Base-by-base conservation (phyloP, 73 alveolate genomes). In the Blepharisma japonicum region DNA sequence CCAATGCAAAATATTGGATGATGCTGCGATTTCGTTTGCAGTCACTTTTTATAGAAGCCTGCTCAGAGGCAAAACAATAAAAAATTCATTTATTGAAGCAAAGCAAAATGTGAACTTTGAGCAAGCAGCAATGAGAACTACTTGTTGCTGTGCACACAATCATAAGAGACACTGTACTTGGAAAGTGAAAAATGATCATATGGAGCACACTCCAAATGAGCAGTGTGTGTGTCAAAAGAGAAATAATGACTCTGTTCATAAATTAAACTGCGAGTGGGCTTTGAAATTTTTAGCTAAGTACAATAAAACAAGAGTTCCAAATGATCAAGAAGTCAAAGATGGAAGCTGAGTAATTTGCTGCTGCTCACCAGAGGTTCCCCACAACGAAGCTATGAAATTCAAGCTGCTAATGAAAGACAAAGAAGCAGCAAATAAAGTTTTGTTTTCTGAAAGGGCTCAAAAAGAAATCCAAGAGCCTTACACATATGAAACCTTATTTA, bases 141-240 rank as follows among this genome's bases (percentile, higher is more conserved):
- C 89, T n/a, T 88, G 95, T 74, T 88, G 95, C 70, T 88, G 95
- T 49, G 89, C 91, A 7, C 95, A 88, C 71, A 72, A 72, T 18
- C 95, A 88, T 53, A 77, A 71, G 66, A 47, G 51, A 8, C 9
- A 68, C 27, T 88, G 95, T 32, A n/a, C 27, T 50, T 84, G 90
- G 89, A 23, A 11, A 77, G 23, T 11, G 18, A 50, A 38, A 56
- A 25, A 74, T 9, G 80, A n/a, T 25, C 61, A 77, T 7, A 6
- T 23, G 18, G 80, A 39, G 39, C 78, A 56, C 21, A 46, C 55
- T 45, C 51, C 61, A 2, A 32, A n/a, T 42, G n/a, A 9, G 9
- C 8, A 68, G n/a, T 68, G 66, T 11, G 54, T 20, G 53, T 55
- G 53, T 38, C 81, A 68, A 7, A 23, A 46, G 8, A 68, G 70